Percentiles rank a stretch among this genome's conserved stretches.
These are phyloP conservation scores for Globisporangium cederbergense DNA, from an alignment of 352 stramenopile species.

Conservation along the genomic window DNA sequence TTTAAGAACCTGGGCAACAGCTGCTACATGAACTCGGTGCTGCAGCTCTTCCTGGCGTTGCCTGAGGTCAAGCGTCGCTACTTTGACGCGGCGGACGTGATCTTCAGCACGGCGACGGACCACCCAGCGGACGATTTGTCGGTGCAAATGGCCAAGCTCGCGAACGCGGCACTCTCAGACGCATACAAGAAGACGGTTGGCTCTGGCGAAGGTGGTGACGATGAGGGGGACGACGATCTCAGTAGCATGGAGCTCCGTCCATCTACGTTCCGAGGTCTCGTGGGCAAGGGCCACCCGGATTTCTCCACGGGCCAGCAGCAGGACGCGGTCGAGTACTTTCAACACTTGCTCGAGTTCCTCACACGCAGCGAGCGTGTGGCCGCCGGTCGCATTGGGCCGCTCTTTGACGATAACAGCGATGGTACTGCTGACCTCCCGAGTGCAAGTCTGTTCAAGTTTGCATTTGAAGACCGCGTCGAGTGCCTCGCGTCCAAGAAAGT, in stretches of 20 bases:
- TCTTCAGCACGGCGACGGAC: constrained; percentile 36
- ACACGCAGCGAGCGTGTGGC: constrained; percentile 75
- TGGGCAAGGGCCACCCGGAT: constrained; percentile 94
- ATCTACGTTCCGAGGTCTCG: constrained; percentile 93
- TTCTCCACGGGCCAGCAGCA: constrained; percentile 98
- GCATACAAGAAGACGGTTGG: constrained; percentile 69
- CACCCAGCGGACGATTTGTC: constrained; percentile 66
- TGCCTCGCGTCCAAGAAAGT: constrained; percentile 76
- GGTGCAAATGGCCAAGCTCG: constrained; percentile 92
- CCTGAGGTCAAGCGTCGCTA: constrained; percentile 75
- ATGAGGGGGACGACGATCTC: constrained; percentile 44
- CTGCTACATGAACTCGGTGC: constrained; percentile 99
- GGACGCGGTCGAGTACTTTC: constrained; percentile 97
- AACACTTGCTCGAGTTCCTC: constrained; percentile 94
- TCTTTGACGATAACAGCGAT: constrained; percentile 37
- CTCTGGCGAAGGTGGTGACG: background rate
- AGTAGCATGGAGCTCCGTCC: constrained; percentile 44
- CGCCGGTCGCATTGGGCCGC: constrained; percentile 39
- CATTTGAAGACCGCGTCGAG: constrained; percentile 80
- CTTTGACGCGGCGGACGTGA: constrained; percentile 47
- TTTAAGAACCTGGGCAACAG: constrained; percentile 99
- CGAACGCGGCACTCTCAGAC: constrained; percentile 82
- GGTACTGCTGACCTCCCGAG: constrained; percentile 51
- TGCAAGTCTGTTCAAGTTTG: constrained; percentile 92
- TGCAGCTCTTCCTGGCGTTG: constrained; percentile 92